A percentile compares a stretch with the other conserved stretches of the same genome.
phyloP scores from a whole-genome alignment of 192 early-diverging fungal species.

The Diversispora eburnea region DNA sequence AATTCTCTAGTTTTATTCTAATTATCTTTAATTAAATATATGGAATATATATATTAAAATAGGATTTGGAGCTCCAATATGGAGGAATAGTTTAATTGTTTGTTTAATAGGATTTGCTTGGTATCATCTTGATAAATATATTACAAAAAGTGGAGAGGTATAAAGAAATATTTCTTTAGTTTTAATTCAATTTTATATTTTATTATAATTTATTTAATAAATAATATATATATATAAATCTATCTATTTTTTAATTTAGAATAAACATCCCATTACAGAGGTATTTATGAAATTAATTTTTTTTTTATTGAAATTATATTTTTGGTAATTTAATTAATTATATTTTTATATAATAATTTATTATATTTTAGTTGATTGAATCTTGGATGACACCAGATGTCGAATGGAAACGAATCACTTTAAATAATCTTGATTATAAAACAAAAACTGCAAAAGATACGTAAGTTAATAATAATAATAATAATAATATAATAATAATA shows the following conservation, averaged over 20 bases:
- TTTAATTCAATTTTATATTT: not conserved
- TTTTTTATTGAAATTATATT: not conserved
- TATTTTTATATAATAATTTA: not conserved
- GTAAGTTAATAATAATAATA: not conserved
- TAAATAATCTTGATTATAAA: not conserved
- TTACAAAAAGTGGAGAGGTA: conserved; percentile 8
- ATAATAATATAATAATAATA: not conserved
- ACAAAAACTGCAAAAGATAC: not conserved
- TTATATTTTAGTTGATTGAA: conserved; percentile 2
- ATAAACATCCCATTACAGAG: conserved; percentile 18
- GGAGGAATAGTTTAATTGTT: not conserved
- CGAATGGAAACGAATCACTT: conserved; percentile 1
- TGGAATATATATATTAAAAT: not conserved
- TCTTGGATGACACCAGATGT: conserved; percentile 4
- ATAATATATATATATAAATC: too few species aligned
- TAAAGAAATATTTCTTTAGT: too few species aligned
- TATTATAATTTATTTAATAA: not conserved
- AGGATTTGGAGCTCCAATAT: not conserved
- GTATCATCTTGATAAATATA: conserved; percentile 10
- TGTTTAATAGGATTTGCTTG: not conserved
- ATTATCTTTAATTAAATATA: not conserved
- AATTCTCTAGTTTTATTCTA: not conserved
- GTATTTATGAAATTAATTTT: not conserved
- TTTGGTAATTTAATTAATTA: not conserved
- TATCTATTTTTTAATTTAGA: not conserved